A percentile compares a stretch with the other conserved stretches of the same genome.
Conservation (phyloP, 441 rosid species). For the Erodium texanum region DNA sequence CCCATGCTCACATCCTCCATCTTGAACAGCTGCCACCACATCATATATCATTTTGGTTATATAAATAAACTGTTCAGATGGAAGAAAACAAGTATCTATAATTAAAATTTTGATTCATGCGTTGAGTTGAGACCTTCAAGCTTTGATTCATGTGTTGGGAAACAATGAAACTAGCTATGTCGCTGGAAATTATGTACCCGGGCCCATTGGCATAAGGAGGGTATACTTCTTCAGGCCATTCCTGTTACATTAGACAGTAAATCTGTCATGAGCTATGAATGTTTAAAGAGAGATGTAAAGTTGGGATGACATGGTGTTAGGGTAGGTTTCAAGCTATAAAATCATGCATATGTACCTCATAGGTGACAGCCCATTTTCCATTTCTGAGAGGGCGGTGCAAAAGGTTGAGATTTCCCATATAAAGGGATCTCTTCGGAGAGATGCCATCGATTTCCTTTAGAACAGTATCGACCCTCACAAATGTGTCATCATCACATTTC, state of each 20-base stretch:
- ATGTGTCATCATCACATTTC: constrained; percentile 98
- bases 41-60: neutral
- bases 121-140: constrained; percentile 49
- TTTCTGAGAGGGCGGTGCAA: constrained; percentile 84
- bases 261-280: constrained; percentile 6
- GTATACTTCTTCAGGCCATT: constrained; percentile 85
- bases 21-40: constrained; percentile 66
- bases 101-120: too few relatives aligned
- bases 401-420: constrained; percentile 95
- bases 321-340: neutral
- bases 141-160: constrained; percentile 48
- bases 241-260: constrained; percentile 44
- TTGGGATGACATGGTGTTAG: too few relatives aligned
- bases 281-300: neutral
- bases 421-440: constrained; percentile 54
- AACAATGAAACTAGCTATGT: constrained; percentile 56
- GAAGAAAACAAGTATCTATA: neutral
- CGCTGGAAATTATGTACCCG: constrained; percentile 72
- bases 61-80: neutral
- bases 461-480: constrained; percentile 67
- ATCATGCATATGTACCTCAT: constrained; percentile 49
- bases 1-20: constrained; percentile 99
- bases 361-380: constrained; percentile 93
- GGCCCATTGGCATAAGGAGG: constrained; percentile 99
- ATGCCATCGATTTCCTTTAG: constrained; percentile 65